Conservation (phyloP, 768 basidiomycete genomes). For the Termitomyces titanicus region DNA sequence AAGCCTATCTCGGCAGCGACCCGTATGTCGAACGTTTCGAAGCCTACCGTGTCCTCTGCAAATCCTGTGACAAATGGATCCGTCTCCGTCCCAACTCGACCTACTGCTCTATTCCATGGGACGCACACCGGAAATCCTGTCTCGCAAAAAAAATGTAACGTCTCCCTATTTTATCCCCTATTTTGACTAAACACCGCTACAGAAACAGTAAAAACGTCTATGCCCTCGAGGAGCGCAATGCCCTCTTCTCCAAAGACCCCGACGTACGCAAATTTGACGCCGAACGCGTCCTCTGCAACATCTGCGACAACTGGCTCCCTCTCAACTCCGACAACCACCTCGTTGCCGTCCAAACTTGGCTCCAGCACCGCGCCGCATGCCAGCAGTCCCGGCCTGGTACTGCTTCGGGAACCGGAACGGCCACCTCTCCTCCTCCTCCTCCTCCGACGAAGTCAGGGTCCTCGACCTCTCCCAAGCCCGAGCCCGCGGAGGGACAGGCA, state of each 20-base stretch:
- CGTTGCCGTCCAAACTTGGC: conserved; percentile 62
- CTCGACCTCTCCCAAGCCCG: neutral
- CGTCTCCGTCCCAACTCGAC: conserved; percentile 82
- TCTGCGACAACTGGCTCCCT: conserved; percentile 67
- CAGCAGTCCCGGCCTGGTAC: conserved; percentile 26
- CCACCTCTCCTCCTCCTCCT: too few relatives aligned
- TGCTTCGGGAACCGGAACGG: too few relatives aligned
- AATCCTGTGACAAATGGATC: conserved; percentile 83
- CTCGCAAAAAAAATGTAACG: conserved; percentile 74
- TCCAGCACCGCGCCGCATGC: conserved; percentile 57
- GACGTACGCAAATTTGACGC: conserved; percentile 74
- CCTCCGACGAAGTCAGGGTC: neutral
- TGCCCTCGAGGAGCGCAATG: conserved; percentile 58
- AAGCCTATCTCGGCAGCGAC: conserved; percentile 64
- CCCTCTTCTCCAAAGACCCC: conserved; percentile 58
- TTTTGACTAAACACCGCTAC: neutral
- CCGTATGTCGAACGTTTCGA: conserved; percentile 81
- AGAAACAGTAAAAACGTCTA: conserved; percentile 48
- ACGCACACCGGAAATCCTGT: conserved; percentile 81
- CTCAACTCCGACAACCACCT: conserved; percentile 58
- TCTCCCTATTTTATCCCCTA: conserved; percentile 11
- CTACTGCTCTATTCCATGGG: conserved; percentile 87
- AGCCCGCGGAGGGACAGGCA: neutral
- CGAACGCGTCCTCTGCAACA: conserved; percentile 65
- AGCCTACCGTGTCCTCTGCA: conserved; percentile 76